Conservation (phyloP, 2,329 filamentous ascomycete genomes). For the Botryotinia globosa region DNA sequence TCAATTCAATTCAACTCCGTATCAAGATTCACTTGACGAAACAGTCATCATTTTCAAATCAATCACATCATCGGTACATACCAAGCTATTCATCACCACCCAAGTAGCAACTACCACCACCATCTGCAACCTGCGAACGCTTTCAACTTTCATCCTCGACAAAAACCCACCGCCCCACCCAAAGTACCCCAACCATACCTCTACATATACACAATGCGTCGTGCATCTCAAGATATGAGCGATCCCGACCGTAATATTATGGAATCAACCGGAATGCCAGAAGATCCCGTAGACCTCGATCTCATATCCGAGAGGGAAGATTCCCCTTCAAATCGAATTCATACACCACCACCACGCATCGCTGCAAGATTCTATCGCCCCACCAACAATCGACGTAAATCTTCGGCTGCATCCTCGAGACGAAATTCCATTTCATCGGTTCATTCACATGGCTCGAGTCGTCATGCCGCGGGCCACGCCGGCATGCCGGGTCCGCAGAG, state of each 20-base stretch:
- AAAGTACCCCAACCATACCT: background rate
- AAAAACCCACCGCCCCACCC: conserved; percentile 17
- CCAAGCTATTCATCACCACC: background rate
- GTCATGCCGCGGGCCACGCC: conserved; percentile 44
- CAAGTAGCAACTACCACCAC: conserved; percentile 8
- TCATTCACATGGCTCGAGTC: conserved; percentile 48
- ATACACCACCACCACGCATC: conserved; percentile 71
- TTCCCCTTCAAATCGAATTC: conserved; percentile 37
- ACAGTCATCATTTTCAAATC: background rate
- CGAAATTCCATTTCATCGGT: conserved; percentile 77
- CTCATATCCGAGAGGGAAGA: conserved; percentile 35
- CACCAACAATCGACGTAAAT: conserved; percentile 64
- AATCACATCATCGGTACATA: conserved; percentile 1
- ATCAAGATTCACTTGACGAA: background rate
- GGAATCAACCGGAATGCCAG: conserved; percentile 32
- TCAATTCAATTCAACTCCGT: background rate
- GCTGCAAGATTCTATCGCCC: conserved; percentile 74
- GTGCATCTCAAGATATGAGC: conserved; percentile 36
- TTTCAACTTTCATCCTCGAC: conserved; percentile 9
- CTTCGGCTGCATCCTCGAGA: conserved; percentile 74
- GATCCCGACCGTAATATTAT: conserved; percentile 39
- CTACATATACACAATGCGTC: conserved; percentile 33
- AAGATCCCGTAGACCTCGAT: conserved; percentile 29
- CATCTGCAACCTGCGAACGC: conserved; percentile 12
- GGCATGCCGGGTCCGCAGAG: conserved; percentile 54